Conservation (phyloP, 768 basidiomycete genomes). For the Steccherinum ochraceum region DNA sequence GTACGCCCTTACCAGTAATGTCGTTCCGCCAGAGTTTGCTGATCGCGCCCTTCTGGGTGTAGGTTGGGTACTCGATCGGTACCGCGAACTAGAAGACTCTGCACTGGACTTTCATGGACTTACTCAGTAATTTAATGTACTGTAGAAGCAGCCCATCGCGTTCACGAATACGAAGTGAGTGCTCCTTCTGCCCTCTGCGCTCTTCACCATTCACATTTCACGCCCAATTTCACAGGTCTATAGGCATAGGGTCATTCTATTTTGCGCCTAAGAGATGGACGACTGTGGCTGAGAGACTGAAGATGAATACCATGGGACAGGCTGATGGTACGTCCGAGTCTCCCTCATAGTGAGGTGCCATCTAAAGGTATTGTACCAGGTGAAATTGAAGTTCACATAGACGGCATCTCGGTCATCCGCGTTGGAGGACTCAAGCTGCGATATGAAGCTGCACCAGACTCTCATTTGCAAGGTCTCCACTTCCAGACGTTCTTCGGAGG, state of each 20-base stretch:
- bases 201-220: too few species aligned
- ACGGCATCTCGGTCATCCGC: slow-evolving; percentile 52
- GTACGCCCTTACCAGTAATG: slow-evolving; percentile 32
- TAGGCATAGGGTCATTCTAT: slow-evolving; percentile 58
- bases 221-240: too few species aligned
- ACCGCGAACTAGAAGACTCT: too few species aligned
- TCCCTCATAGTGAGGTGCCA: slow-evolving; percentile 8
- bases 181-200: too few species aligned
- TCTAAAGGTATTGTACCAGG: slow-evolving; percentile 29
- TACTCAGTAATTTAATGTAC: too few species aligned
- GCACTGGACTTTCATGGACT: too few species aligned
- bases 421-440: slow-evolving; percentile 44
- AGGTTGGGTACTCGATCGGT: neutral
- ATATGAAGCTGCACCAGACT: slow-evolving; percentile 22
- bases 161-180: too few species aligned
- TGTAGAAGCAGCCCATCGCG: too few species aligned
- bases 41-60: neutral
- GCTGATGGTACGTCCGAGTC: slow-evolving; percentile 66
- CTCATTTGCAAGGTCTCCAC: slow-evolving; percentile 60
- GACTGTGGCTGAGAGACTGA: slow-evolving; percentile 58
- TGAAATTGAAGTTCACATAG: slow-evolving; percentile 59
- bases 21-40: too few species aligned
- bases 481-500: slow-evolving; percentile 80
- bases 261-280: slow-evolving; percentile 53
- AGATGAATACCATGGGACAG: slow-evolving; percentile 53